phyloP scores from a whole-genome alignment of 2,329 filamentous ascomycete genomes.

The Colletotrichum sp. region DNA sequence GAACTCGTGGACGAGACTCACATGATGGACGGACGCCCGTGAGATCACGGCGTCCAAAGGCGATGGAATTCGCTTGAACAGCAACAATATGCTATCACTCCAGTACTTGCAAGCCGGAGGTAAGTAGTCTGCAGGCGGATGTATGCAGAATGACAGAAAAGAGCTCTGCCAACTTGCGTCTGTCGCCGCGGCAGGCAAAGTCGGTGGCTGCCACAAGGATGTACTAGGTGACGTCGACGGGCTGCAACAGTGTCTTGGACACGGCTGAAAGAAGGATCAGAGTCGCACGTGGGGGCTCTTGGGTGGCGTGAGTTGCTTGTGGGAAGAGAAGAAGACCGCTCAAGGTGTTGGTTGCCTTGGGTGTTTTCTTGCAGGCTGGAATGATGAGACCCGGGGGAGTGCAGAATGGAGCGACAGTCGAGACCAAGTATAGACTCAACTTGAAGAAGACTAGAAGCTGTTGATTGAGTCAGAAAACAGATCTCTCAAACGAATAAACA shows the following conservation, averaged over 20 bases:
- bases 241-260: not conserved
- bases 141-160: not conserved
- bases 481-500: not conserved
- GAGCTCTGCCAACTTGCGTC: constrained; percentile 1
- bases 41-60: constrained; percentile 8
- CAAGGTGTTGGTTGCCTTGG: not conserved
- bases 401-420: not conserved
- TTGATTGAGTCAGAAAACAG: constrained; percentile 8
- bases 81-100: not conserved
- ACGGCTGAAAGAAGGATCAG: not conserved
- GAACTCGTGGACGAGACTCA: not conserved
- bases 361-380: not conserved
- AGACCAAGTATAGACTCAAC: not conserved
- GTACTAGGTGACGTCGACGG: constrained; percentile 15
- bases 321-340: not conserved
- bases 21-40: constrained; percentile 13
- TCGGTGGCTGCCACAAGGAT: constrained; percentile 3
- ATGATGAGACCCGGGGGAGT: not conserved
- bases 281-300: constrained; percentile 4
- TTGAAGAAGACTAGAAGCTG: not conserved
- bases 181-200: constrained; percentile 6
- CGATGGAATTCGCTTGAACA: not conserved
- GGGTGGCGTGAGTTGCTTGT: constrained; percentile 1
- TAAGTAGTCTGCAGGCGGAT: constrained; percentile 2
- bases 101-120: not conserved